Conservation (phyloP, 2,329 filamentous ascomycete genomes). For the Colletotrichum tabaci region DNA sequence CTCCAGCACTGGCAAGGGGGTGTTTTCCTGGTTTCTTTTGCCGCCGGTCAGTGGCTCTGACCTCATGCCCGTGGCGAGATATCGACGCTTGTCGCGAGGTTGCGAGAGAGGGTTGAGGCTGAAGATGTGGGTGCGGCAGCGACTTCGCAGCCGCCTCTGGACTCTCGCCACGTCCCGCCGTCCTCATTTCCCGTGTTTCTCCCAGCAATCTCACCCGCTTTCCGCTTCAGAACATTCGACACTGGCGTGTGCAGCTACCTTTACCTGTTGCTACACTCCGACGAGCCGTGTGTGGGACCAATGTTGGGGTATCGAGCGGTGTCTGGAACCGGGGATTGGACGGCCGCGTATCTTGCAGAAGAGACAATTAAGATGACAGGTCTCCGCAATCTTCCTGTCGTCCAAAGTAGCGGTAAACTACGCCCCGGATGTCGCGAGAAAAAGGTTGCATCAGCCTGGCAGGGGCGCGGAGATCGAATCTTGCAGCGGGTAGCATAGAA, state of each 20-base stretch:
- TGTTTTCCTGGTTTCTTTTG: constrained; percentile 24
- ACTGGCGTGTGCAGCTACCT: neutral
- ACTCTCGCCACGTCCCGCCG: constrained; percentile 10
- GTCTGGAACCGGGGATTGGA: constrained; percentile 9
- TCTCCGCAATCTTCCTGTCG: constrained; percentile 14
- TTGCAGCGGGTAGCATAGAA: constrained; percentile 24
- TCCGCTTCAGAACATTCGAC: neutral
- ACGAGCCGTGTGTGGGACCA: neutral
- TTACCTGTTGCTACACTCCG: neutral
- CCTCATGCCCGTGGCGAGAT: neutral
- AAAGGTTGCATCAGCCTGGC: constrained; percentile 26
- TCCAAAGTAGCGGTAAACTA: constrained; percentile 39
- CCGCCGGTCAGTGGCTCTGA: neutral
- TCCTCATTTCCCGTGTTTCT: constrained; percentile 13
- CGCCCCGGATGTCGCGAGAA: constrained; percentile 14
- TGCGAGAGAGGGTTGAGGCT: constrained; percentile 39
- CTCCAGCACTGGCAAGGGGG: constrained; percentile 10
- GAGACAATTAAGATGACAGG: constrained; percentile 17
- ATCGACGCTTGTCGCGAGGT: constrained; percentile 21
- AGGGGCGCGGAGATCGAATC: constrained; percentile 34
- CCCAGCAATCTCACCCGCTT: neutral
- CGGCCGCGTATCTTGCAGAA: constrained; percentile 19
- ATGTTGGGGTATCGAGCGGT: constrained; percentile 14
- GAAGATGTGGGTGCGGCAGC: constrained; percentile 8
- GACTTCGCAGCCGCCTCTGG: constrained; percentile 1